A percentile compares a stretch with the other conserved stretches of the same genome.
Conservation (phyloP, 2,329 filamentous ascomycete species). For the Drechslera avenae region DNA sequence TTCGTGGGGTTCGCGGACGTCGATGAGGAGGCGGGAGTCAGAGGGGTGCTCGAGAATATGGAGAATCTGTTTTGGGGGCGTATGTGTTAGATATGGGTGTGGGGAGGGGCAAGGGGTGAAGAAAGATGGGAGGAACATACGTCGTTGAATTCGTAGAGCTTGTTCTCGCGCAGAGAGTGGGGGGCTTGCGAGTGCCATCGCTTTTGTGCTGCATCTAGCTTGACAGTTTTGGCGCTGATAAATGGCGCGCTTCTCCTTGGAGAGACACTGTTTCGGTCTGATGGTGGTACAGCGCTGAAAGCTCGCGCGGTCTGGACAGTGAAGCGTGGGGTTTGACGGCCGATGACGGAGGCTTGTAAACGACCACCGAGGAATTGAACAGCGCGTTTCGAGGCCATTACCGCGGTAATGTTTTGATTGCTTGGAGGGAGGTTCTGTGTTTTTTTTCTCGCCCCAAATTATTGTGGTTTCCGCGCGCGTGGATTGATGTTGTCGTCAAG, state of each 20-base stretch:
- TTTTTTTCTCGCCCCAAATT: too few species aligned
- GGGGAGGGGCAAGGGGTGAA: neutral
- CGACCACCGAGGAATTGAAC: conserved; percentile 20
- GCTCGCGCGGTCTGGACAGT: conserved; percentile 11
- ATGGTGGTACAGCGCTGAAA: conserved; percentile 10
- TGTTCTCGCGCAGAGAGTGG: conserved; percentile 28
- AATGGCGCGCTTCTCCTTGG: neutral
- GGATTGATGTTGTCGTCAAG: too few species aligned
- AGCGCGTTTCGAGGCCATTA: conserved; percentile 29
- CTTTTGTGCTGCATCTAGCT: conserved; percentile 9
- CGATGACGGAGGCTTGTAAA: conserved; percentile 13
- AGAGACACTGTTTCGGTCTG: neutral
- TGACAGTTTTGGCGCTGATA: neutral
- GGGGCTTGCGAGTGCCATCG: conserved; percentile 48
- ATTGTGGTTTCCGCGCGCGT: too few species aligned
- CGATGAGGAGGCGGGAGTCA: conserved; percentile 49
- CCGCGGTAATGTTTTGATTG: neutral
- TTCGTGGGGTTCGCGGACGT: conserved; percentile 76
- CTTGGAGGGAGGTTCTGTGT: too few species aligned
- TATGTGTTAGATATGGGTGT: too few species aligned
- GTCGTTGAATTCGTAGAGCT: conserved; percentile 49
- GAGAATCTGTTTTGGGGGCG: conserved; percentile 37
- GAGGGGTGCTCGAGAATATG: conserved; percentile 37
- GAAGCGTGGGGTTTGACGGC: conserved; percentile 12
- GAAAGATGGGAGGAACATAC: conserved; percentile 23